Evolutionary conservation across 2,329 filamentous ascomycete species (phyloP).

Genomic region (Colletotrichum melonis): DNA sequence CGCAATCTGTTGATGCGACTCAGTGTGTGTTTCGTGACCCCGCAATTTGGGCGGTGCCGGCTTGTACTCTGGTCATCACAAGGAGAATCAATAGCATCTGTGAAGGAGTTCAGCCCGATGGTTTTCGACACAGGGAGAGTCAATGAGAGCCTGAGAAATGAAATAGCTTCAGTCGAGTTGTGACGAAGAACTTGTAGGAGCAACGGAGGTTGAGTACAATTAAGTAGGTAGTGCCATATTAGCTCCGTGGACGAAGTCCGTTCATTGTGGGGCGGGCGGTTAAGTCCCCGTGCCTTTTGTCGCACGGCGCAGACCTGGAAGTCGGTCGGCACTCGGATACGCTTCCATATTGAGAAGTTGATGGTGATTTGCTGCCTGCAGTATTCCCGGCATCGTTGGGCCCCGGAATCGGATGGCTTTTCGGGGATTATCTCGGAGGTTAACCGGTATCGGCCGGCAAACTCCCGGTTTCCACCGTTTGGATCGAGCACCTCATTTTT

Average conservation of each 20-base stretch:
- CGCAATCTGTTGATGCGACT: constrained; percentile 30
- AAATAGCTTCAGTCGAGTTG: not conserved
- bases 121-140: not conserved
- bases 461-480: not conserved
- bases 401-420: not conserved
- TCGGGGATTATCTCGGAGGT: not conserved
- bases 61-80: not conserved
- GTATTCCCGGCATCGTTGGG: constrained; percentile 1
- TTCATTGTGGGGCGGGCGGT: not conserved
- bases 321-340: constrained; percentile 3
- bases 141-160: not conserved
- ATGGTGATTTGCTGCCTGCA: not conserved
- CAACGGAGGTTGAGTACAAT: not conserved
- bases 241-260: not conserved
- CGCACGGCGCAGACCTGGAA: not conserved
- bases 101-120: not conserved
- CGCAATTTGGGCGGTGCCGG: constrained; percentile 12
- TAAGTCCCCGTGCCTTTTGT: not conserved
- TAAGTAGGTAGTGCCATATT: not conserved
- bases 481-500: not conserved
- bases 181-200: not conserved
- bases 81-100: not conserved
- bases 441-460: constrained; percentile 1
- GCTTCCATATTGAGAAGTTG: not conserved
- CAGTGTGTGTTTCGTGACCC: constrained; percentile 2